Conservation (phyloP, 2,329 filamentous ascomycete species). For the Fusarium sarcochroum region DNA sequence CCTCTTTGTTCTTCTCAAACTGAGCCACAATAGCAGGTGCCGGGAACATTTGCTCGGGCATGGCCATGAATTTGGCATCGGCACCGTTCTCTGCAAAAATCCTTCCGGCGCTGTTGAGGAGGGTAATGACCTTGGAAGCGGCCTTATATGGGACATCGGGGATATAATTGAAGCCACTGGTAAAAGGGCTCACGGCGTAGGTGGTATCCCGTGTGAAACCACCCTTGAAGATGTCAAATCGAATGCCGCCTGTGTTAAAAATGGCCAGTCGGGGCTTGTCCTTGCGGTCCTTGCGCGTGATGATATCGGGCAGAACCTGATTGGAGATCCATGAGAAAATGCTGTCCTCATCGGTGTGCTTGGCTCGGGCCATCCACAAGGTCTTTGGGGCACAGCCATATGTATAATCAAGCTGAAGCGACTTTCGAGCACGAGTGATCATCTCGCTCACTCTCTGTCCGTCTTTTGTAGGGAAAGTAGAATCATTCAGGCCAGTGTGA, state of each 20-base stretch:
- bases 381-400: slow-evolving; percentile 88
- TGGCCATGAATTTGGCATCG: slow-evolving; percentile 63
- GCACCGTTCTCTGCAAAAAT: slow-evolving; percentile 59
- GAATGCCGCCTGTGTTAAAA: slow-evolving; percentile 90
- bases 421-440: slow-evolving; percentile 78
- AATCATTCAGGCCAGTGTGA: slow-evolving; percentile 80
- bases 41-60: slow-evolving; percentile 61
- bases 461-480: slow-evolving; percentile 81
- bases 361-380: slow-evolving; percentile 84
- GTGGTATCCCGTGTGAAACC: slow-evolving; percentile 90
- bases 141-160: slow-evolving; percentile 84
- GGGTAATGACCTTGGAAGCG: slow-evolving; percentile 76
- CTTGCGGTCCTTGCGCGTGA: slow-evolving; percentile 70
- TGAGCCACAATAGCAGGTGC: slow-evolving; percentile 31
- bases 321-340: slow-evolving; percentile 86
- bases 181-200: slow-evolving; percentile 90
- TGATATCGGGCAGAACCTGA: slow-evolving; percentile 78
- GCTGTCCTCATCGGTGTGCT: slow-evolving; percentile 80
- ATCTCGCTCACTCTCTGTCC: slow-evolving; percentile 79
- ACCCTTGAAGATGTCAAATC: slow-evolving; percentile 96
- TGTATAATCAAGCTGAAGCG: slow-evolving; percentile 77
- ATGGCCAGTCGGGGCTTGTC: slow-evolving; percentile 79
- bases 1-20: slow-evolving; percentile 27
- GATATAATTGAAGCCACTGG: slow-evolving; percentile 81
- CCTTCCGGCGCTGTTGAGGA: slow-evolving; percentile 69